A percentile compares a stretch with the other conserved stretches of the same genome.
phyloP scores from a whole-genome alignment of 495 filamentous ascomycete genomes.

The Talaromyces borbonicus region DNA sequence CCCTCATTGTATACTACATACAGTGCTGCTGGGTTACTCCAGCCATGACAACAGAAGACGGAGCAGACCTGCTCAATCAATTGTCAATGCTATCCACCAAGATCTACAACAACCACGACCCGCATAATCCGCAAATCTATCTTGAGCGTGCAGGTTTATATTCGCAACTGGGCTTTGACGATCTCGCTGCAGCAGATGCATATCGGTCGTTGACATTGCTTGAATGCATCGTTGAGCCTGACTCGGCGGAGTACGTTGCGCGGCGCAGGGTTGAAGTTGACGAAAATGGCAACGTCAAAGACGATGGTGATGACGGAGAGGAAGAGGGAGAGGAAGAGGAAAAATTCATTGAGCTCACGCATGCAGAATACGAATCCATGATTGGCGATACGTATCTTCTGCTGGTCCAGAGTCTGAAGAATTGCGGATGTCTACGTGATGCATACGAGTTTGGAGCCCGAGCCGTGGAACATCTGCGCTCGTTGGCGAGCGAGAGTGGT shows the following conservation, averaged over 20 bases:
- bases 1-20: not conserved
- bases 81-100: conserved; percentile 4
- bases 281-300: no score
- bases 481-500: conserved; percentile 21
- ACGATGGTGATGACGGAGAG: conserved; percentile 14
- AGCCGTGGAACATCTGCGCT: conserved; percentile 12
- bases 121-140: conserved; percentile 73
- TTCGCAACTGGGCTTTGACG: conserved; percentile 70
- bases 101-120: conserved; percentile 37
- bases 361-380: conserved; percentile 30
- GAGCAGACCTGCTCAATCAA: conserved; percentile 8
- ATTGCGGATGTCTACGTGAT: conserved; percentile 62
- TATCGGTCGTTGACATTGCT: conserved; percentile 79
- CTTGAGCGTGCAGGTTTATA: conserved; percentile 62
- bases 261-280: no score
- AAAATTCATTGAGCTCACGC: conserved; percentile 26
- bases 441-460: conserved; percentile 55
- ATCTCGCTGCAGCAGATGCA: conserved; percentile 81
- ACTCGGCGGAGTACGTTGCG: conserved; percentile 37
- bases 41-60: not conserved
- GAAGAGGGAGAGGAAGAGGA: conserved; percentile 29
- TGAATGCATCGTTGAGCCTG: conserved; percentile 64
- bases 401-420: conserved; percentile 46
- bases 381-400: conserved; percentile 32
- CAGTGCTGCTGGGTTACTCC: not conserved